These are phyloP conservation scores for Yueomyces sinensis DNA, from an alignment of 805 yeast species.

Conservation along the genomic window DNA sequence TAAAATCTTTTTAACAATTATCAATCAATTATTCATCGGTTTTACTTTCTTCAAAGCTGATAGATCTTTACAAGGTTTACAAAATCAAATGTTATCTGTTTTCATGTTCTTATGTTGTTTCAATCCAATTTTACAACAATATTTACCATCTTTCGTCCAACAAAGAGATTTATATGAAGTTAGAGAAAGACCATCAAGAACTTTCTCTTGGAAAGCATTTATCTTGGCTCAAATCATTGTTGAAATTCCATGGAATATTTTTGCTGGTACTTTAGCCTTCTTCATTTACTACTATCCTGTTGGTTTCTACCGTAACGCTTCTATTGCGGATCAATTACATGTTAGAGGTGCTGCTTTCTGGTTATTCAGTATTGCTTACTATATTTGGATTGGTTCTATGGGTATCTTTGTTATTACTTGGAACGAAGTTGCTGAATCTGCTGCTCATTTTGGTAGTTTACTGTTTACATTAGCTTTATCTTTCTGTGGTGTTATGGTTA, in stretches of 20 bases:
- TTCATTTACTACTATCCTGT: conserved; percentile 63
- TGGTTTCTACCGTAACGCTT: conserved; percentile 54
- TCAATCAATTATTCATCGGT: conserved; percentile 55
- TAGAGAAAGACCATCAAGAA: conserved; percentile 61
- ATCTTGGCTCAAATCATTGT: conserved; percentile 48
- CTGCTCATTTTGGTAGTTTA: conserved; percentile 46
- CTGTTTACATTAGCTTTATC: conserved; percentile 50
- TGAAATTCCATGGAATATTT: conserved; percentile 53
- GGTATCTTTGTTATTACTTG: conserved; percentile 50
- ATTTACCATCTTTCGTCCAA: conserved; percentile 44
- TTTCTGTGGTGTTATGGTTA: conserved; percentile 69
- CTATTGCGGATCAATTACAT: conserved; percentile 31
- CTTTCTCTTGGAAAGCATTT: conserved; percentile 56
- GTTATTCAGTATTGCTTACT: conserved; percentile 34
- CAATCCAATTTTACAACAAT: conserved; percentile 47
- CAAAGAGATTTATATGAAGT: conserved; percentile 61
- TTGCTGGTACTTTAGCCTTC: conserved; percentile 48
- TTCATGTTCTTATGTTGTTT: conserved; percentile 52
- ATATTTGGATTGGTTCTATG: conserved; percentile 41
- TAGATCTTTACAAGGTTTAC: conserved; percentile 53
- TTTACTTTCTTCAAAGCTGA: conserved; percentile 62
- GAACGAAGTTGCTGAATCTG: conserved; percentile 44
- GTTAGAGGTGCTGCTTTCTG: conserved; percentile 47
- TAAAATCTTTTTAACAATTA: conserved; percentile 38
- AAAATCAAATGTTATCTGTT: conserved; percentile 68